Base-by-base conservation (phyloP, 2,329 filamentous ascomycete genomes). In the Alternaria sp. region DNA sequence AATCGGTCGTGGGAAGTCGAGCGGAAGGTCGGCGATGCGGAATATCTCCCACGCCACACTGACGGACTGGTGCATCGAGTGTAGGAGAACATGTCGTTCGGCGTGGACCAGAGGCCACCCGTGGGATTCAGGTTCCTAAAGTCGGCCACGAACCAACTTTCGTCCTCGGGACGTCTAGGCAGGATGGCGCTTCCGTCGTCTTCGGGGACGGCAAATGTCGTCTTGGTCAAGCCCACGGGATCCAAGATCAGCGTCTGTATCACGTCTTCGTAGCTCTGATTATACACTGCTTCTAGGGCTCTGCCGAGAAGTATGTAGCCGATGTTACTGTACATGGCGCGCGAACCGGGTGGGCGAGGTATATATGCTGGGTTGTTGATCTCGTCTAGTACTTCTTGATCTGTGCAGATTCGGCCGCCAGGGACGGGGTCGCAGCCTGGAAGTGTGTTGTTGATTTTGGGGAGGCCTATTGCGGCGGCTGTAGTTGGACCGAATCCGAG, bases 31-130 rank as follows among this genome's bases (percentile, higher is more conserved):
- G 5, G 60, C 54, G 1, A 68, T 63, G 11, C 69, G 58, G n/a
- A 70, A 44, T 5, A 72, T 72, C 28, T 72, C 71, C 71, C 70
- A 73, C 4, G 70, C 68, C 9, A 66, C 65, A 4, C 70, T 70
- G 14, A 72, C 66, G 7, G 63, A 55, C 50, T 72, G 71, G 3
- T 68, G 55, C 0, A 67, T 36, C 1, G 68, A 70, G 10, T 63
- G 61, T 14, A 68, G 24, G 2, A 69, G 14, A 70, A 55, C 28
- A 72, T 54, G 6, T 71, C 66, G 26, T 62, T 63, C 1, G 70
- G 62, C 9, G 70, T 73, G 2, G 63, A 67, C 71, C 70, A 73
- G 2, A 72, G 54, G 9, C 71, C 70, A 8, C 70, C 68, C 2
- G 62, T 62, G 23, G 69, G 64, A n/a, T 73, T 67, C 51, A 66